Conservation (phyloP, 164 flowering plant species). For the Tetracentron sinense region DNA sequence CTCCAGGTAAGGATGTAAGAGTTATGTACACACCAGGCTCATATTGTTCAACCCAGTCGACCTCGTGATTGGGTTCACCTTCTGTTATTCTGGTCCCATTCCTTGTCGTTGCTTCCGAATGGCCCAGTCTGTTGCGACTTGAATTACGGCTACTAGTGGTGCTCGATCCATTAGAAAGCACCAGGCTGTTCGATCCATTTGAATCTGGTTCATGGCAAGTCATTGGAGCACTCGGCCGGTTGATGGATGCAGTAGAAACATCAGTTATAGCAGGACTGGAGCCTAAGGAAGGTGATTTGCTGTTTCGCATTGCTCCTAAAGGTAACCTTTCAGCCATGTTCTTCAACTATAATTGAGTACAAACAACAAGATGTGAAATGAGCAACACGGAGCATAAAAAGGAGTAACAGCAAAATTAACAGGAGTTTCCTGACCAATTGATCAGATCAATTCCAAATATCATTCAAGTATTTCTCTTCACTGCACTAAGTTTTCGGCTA, state of each 20-base stretch:
- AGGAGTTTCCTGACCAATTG: background rate
- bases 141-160: constrained; percentile 42
- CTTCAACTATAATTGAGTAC: constrained; percentile 51
- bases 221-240: no score
- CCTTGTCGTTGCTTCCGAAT: constrained; percentile 42
- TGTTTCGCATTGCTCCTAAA: constrained; percentile 63
- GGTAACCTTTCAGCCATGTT: constrained; percentile 96
- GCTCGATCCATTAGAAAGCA: no score
- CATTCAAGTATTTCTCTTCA: no score
- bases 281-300: constrained; percentile 49
- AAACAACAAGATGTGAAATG: constrained; percentile 8
- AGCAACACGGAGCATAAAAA: background rate
- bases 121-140: constrained; percentile 37
- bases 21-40: constrained; percentile 97
- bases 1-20: constrained; percentile 79
- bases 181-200: constrained; percentile 48
- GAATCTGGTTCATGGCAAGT: no score
- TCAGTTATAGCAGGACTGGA: constrained; percentile 47
- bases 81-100: constrained; percentile 68
- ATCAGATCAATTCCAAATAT: constrained; percentile 62
- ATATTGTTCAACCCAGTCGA: constrained; percentile 92
- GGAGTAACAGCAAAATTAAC: background rate
- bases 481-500: no score
- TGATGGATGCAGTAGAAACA: constrained; percentile 36
- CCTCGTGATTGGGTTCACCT: constrained; percentile 52